Evolutionary conservation across 1,284 basidiomycete species (phyloP), one percentile per base, ranked within the genome.

Genomic region (Sporisorium reilianum): DNA sequence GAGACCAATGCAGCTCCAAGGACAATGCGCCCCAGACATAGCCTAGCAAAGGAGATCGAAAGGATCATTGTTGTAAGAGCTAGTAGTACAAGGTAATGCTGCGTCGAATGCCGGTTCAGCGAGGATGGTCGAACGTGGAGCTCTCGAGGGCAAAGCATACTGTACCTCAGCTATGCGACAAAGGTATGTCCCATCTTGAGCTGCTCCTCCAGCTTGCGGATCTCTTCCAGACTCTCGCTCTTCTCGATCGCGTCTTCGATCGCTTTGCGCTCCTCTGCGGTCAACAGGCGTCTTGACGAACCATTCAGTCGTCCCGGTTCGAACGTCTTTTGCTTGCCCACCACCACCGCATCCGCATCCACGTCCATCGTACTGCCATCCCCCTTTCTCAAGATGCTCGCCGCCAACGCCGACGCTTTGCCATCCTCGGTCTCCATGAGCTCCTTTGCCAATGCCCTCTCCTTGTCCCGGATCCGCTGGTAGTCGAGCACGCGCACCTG

Each of bases 401-500:
- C 67, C 11, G 80, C 80, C n/a, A 82, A 58, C 3, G 75, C 66
- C 7, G 75, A 70, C 16, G 77, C 76, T 23, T 71, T 57, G 2
- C 77, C 80, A 34, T 82, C 81, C 11, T 71, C 42, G 2, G 69
- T 70, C 67, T 80, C 76, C 73, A 83, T 76, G 20, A 81, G 49
- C 11, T 73, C 58, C 38, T 70, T 78, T 11, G 81, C 80, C 26
- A 77, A 25, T 11, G 40, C 70, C 18, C 80, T 65, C 46, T 82
- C 79, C 42, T 94, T 93, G 85, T 97, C 94, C 86, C 93, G 93
- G 84, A 99, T 92, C 86, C 96, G 91, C 88, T 93, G 91, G 86
- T 93, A 99, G 89, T 99, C 97, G 82, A 99, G 89, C 85, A 95
- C 93, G 88, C 95, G 91, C 82, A 99, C 89, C 45, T 85, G 84